Evolutionary conservation across 176 grass and related monocot species (phyloP), one percentile per base, ranked within the genome.

Genomic region (Bothriochloa decipiens): DNA sequence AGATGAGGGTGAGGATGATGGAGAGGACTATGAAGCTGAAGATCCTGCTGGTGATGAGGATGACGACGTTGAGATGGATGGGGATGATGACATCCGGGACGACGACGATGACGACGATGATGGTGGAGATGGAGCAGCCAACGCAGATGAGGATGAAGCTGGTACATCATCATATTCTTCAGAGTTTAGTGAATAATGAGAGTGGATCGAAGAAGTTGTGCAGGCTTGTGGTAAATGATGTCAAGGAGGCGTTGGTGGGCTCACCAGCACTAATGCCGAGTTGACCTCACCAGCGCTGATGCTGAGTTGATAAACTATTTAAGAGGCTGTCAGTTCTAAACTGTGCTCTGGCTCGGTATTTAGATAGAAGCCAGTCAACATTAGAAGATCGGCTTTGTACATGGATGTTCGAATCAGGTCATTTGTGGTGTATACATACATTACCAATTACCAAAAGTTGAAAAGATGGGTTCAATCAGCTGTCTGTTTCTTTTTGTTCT

Each of bases 21-120:
- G 88, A 37, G 87, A 85, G 1, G 89, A 95, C 4, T 90, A 82
- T 25, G 90, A 94, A 57, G 78, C 46, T 0, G 85, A 94, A 17
- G 60, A 73, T 10, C 71, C 71, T 69, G 52, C 47, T 52, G 89
- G 22, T 70, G 84, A 82, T 11, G 89, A 85, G 11, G 84, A 72
- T 4, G 81, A 91, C 20, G 85, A 36, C 65, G 62, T 36, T 1
- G 89, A 91, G 61, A 91, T 91, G 85, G 89, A 47, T 26, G 81
- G 64, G 46, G 89, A 91, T 32, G 85, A 77, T 4, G 75, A 81
- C 4, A 37, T 70, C 6, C 28, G 6, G 33, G 84, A 85, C 3
- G 80, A 91, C 9, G 82, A 80, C 1, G 84, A 91, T 3, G 82
- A 61, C 0, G 52, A 41, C 0, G 83, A 75, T 1, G 84, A 36